phyloP scores from a whole-genome alignment of 306 rosid genomes.

The Morella rubra region DNA sequence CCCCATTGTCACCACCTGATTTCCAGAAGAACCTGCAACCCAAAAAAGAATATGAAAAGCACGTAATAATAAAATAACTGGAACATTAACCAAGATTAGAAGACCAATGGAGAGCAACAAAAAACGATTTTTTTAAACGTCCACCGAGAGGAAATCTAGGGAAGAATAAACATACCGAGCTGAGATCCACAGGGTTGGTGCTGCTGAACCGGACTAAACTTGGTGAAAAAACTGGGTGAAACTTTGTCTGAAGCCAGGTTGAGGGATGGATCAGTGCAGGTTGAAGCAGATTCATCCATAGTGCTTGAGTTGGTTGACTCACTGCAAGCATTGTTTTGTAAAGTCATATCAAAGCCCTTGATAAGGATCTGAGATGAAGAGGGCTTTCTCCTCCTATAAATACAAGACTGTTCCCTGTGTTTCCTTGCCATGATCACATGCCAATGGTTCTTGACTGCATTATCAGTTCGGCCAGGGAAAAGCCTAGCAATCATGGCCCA shows the following conservation, averaged over 20 bases:
- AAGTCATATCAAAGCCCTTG: slow-evolving; percentile 26
- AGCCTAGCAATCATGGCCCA: slow-evolving; percentile 89
- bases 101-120: neutral
- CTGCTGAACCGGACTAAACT: slow-evolving; percentile 19
- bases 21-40: slow-evolving; percentile 37
- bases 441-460: slow-evolving; percentile 95
- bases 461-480: slow-evolving; percentile 91
- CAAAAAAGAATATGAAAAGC: neutral
- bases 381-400: slow-evolving; percentile 57
- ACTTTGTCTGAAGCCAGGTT: slow-evolving; percentile 41
- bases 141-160: neutral
- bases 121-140: neutral
- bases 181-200: slow-evolving; percentile 29
- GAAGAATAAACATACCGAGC: slow-evolving; percentile 34
- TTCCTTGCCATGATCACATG: slow-evolving; percentile 89
- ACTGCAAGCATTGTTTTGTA: slow-evolving; percentile 43
- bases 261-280: slow-evolving; percentile 64
- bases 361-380: slow-evolving; percentile 22
- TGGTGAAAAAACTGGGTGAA: slow-evolving; percentile 17
- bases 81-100: neutral
- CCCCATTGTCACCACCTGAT: slow-evolving; percentile 10
- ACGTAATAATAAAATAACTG: neutral
- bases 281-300: slow-evolving; percentile 58
- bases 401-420: slow-evolving; percentile 58
- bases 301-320: slow-evolving; percentile 62